Conservation (phyloP, 1,139 yeast genomes). For the Scheffersomyces segobiensis region DNA sequence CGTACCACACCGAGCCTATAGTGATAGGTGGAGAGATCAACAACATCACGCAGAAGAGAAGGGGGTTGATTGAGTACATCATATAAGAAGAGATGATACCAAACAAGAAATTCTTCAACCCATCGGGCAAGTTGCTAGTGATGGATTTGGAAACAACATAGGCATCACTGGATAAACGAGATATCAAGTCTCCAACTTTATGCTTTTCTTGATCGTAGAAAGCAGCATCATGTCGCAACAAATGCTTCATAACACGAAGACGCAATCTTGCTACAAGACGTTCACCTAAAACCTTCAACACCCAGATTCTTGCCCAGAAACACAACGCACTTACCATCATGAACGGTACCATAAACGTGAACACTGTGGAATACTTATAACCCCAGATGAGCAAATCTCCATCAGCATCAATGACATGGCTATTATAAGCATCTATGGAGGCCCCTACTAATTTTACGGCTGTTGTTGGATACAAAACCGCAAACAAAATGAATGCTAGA, state of each 20-base stretch:
- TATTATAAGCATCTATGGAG: slow-evolving; percentile 46
- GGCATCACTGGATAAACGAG: slow-evolving; percentile 55
- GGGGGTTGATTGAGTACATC: slow-evolving; percentile 49
- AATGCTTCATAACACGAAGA: slow-evolving; percentile 47
- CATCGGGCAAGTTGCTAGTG: slow-evolving; percentile 49
- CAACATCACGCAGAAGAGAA: slow-evolving; percentile 50
- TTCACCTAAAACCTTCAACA: slow-evolving; percentile 41
- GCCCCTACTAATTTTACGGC: slow-evolving; percentile 50
- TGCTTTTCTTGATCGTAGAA: slow-evolving; percentile 54
- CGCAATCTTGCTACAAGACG: slow-evolving; percentile 45
- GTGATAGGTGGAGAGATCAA: slow-evolving; percentile 56
- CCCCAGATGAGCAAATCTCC: slow-evolving; percentile 50
- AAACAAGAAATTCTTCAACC: slow-evolving; percentile 46
- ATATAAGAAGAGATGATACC: slow-evolving; percentile 47
- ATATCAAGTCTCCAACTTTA: slow-evolving; percentile 56
- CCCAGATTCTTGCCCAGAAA: slow-evolving; percentile 54
- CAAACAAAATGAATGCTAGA: slow-evolving; percentile 43
- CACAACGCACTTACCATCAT: slow-evolving; percentile 46
- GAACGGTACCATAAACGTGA: slow-evolving; percentile 47
- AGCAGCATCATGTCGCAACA: slow-evolving; percentile 51
- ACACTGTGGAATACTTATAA: slow-evolving; percentile 42
- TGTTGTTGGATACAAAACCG: slow-evolving; percentile 48
- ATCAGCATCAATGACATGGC: slow-evolving; percentile 35
- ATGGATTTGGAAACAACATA: slow-evolving; percentile 50
- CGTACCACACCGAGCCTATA: slow-evolving; percentile 52